A percentile compares a stretch with the other conserved stretches of the same genome.
Conservation (phyloP, 148 eudicot genomes). For the Camellia granthamiana region DNA sequence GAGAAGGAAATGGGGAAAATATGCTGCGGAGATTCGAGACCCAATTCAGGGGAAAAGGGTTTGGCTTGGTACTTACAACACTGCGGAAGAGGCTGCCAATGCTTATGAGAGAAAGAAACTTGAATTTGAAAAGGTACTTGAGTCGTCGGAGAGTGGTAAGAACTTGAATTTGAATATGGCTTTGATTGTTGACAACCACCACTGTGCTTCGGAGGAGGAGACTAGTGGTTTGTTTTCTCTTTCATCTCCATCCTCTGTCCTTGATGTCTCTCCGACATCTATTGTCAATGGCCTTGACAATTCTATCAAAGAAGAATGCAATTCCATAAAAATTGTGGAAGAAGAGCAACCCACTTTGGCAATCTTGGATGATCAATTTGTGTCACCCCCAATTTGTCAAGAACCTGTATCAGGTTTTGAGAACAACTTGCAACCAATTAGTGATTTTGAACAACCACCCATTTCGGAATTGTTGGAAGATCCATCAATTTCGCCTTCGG, state of each 20-base stretch:
- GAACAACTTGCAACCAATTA: not conserved
- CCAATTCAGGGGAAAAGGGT: slow-evolving; percentile 4
- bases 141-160: not conserved
- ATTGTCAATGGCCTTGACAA: slow-evolving; percentile 2
- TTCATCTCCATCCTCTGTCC: slow-evolving; percentile 53
- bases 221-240: slow-evolving; percentile 16
- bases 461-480: too few species aligned
- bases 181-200: not conserved
- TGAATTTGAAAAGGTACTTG: slow-evolving; percentile 11
- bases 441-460: slow-evolving; percentile 2
- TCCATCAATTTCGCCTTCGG: too few species aligned
- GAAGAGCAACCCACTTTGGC: slow-evolving; percentile 1
- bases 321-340: not conserved
- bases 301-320: not conserved
- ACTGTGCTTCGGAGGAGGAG: slow-evolving; percentile 24
- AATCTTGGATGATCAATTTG: not conserved
- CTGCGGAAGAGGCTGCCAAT: slow-evolving; percentile 13
- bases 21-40: slow-evolving; percentile 14
- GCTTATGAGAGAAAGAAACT: slow-evolving; percentile 12
- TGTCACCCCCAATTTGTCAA: not conserved
- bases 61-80: slow-evolving; percentile 17
- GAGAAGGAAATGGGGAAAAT: slow-evolving; percentile 17
- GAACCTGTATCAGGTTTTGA: not conserved
- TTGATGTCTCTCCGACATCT: slow-evolving; percentile 25
- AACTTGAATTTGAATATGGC: not conserved